A percentile compares a stretch with the other conserved stretches of the same genome.
These are phyloP conservation scores for Ganoderma sinense DNA, from an alignment of 1,284 basidiomycete genomes.

Conservation along the genomic window DNA sequence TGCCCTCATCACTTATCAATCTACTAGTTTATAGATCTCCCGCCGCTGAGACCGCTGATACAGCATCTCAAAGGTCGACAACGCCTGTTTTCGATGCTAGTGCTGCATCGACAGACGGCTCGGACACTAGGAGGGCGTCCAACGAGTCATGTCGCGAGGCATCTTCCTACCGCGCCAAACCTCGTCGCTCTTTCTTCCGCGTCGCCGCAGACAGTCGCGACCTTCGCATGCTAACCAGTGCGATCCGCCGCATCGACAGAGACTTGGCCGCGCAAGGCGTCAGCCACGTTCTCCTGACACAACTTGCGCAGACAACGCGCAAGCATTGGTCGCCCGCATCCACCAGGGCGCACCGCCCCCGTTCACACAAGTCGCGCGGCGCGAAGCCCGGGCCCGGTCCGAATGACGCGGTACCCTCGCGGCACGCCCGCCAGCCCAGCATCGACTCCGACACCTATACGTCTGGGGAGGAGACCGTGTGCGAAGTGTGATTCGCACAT, in stretches of 20 bases:
- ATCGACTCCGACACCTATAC: neutral
- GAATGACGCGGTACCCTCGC: neutral
- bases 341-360: neutral
- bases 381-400: neutral
- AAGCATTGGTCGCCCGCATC: neutral
- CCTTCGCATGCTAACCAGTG: neutral
- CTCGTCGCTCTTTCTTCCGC: neutral
- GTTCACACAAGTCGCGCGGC: neutral
- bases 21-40: no score
- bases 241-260: neutral
- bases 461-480: constrained; percentile 3
- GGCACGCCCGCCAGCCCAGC: neutral
- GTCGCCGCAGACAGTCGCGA: neutral
- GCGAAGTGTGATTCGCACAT: neutral
- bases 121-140: no score
- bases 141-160: no score
- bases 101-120: no score
- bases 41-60: no score
- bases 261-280: neutral
- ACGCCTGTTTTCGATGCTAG: no score
- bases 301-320: neutral
- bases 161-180: neutral
- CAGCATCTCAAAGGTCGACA: no score
- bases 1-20: no score
- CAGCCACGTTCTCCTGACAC: neutral